These are phyloP conservation scores for Ulota crispa DNA, from an alignment of 225 moss, liverwort and hornwort genomes.

Conservation along the genomic window DNA sequence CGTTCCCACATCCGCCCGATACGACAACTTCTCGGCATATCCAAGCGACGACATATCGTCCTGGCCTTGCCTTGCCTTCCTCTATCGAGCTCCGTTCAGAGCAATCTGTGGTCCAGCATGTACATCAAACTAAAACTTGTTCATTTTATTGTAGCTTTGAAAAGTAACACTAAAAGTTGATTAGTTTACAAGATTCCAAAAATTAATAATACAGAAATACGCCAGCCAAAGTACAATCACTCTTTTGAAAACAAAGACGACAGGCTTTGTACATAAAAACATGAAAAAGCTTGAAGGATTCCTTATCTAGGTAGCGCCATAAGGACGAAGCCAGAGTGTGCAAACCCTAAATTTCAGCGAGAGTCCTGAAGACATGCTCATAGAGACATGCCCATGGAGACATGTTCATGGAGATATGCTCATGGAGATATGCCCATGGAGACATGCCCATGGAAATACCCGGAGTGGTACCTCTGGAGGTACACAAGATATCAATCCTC, in stretches of 20 bases:
- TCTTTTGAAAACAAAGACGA: background rate
- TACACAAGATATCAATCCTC: background rate
- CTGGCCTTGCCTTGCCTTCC: background rate
- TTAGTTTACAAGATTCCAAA: background rate
- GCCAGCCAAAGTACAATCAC: background rate
- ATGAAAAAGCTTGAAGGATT: background rate
- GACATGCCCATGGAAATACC: background rate
- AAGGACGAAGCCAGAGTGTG: background rate
- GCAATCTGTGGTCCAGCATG: background rate
- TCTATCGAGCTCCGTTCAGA: conserved; percentile 11
- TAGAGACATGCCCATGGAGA: too few relatives aligned
- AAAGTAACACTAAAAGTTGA: background rate
- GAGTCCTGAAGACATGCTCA: background rate
- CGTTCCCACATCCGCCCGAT: conserved; percentile 78
- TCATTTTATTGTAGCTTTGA: background rate
- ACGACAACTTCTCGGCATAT: conserved; percentile 91
- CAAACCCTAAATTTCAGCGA: background rate
- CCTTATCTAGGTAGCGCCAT: background rate
- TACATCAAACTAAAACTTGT: background rate
- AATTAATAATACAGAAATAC: background rate
- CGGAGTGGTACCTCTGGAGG: background rate
- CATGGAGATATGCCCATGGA: too few relatives aligned
- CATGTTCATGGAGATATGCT: too few relatives aligned
- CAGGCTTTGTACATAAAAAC: background rate
- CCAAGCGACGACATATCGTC: conserved; percentile 75